A percentile compares a stretch with the other conserved stretches of the same genome.
Evolutionary conservation across 2,329 filamentous ascomycete species (phyloP).

Genomic region (Colletotrichum coccodes): DNA sequence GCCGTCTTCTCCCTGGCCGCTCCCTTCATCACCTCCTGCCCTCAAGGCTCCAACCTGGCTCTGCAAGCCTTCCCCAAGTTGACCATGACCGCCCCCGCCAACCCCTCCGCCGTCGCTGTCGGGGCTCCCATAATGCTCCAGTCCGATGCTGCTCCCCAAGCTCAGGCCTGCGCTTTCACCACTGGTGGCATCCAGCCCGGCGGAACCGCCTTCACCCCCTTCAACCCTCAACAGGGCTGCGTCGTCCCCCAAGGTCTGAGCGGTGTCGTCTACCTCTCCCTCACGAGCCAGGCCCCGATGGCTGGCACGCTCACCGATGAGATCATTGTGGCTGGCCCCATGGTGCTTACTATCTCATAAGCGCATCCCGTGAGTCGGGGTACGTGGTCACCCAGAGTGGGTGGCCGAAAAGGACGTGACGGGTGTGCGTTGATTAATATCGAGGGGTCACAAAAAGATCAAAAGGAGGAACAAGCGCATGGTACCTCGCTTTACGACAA

Average conservation of each 20-base stretch:
- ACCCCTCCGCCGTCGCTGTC: conserved; percentile 51
- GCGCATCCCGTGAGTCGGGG: conserved; percentile 10
- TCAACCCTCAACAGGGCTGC: conserved; percentile 65
- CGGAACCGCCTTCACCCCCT: conserved; percentile 68
- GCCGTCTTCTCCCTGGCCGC: conserved; percentile 80
- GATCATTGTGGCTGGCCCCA: conserved; percentile 73
- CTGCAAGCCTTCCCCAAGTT: conserved; percentile 71
- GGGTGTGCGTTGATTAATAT: conserved; percentile 28
- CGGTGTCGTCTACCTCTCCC: conserved; percentile 74
- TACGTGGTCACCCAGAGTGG: not conserved
- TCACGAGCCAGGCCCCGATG: conserved; percentile 65
- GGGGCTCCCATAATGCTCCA: conserved; percentile 59
- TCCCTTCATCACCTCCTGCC: conserved; percentile 78
- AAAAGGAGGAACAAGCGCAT: conserved; percentile 12
- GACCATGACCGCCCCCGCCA: conserved; percentile 58
- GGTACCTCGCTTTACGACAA: conserved; percentile 23
- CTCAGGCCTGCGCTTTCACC: conserved; percentile 74
- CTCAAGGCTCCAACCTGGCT: conserved; percentile 70
- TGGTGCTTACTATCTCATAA: conserved; percentile 65
- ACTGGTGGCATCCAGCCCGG: conserved; percentile 66
- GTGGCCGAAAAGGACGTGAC: conserved; percentile 16
- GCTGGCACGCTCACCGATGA: conserved; percentile 66
- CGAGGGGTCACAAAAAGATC: conserved; percentile 12
- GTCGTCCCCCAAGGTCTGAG: conserved; percentile 69
- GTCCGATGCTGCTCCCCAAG: conserved; percentile 59